phyloP scores from a whole-genome alignment of 2,329 filamentous ascomycete species.

The Diaporthe caulivora region DNA sequence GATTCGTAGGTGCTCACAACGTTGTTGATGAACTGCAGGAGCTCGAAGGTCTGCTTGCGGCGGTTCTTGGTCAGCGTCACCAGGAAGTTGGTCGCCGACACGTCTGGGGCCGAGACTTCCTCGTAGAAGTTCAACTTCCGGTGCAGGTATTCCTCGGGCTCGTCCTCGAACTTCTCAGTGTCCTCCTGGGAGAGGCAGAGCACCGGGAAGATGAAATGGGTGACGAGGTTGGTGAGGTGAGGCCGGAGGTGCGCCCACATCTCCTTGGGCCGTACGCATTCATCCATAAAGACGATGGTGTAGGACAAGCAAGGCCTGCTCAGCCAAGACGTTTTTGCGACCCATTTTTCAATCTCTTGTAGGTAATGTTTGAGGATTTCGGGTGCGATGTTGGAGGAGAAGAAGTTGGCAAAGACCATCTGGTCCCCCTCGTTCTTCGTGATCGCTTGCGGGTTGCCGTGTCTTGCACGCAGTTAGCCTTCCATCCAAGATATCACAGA shows the following conservation, averaged over 20 bases:
- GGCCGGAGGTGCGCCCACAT: slow-evolving; percentile 97
- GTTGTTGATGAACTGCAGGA: slow-evolving; percentile 94
- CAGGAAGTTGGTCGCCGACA: slow-evolving; percentile 96
- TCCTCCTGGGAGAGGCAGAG: slow-evolving; percentile 94
- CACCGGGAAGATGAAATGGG: slow-evolving; percentile 95
- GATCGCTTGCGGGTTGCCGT: slow-evolving; percentile 86
- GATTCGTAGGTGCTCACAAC: slow-evolving; percentile 94
- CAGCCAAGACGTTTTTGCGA: slow-evolving; percentile 92
- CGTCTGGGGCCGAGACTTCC: slow-evolving; percentile 93
- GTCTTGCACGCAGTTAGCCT: slow-evolving; percentile 64
- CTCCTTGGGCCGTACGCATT: slow-evolving; percentile 95
- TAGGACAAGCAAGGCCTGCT: slow-evolving; percentile 95
- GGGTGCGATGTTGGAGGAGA: slow-evolving; percentile 91
- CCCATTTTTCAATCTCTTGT: slow-evolving; percentile 96
- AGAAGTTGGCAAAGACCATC: slow-evolving; percentile 86
- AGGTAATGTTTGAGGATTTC: slow-evolving; percentile 97
- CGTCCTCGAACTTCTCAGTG: slow-evolving; percentile 91
- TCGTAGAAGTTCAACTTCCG: slow-evolving; percentile 98
- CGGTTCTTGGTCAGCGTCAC: slow-evolving; percentile 94
- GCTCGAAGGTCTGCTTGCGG: slow-evolving; percentile 94
- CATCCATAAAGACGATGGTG: slow-evolving; percentile 94
- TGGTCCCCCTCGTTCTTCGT: slow-evolving; percentile 79
- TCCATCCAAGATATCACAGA: not conserved
- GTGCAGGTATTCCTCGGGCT: slow-evolving; percentile 97
- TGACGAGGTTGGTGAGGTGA: slow-evolving; percentile 92